phyloP scores from a whole-genome alignment of 352 stramenopile species.

The Phytopythium vexans region DNA sequence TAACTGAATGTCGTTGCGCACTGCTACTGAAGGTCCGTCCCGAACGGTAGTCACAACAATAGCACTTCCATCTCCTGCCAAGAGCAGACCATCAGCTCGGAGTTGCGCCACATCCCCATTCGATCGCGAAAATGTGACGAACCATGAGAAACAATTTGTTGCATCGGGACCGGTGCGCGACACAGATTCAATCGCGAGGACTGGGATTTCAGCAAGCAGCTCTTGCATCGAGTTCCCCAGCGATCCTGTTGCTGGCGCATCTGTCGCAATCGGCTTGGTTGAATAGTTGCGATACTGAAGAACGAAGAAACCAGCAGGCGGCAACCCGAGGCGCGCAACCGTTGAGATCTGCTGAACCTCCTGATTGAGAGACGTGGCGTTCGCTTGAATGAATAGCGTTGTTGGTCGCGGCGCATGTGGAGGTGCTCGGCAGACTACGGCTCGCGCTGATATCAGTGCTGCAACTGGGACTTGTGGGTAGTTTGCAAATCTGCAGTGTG shows the following conservation, averaged over 20 bases:
- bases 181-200: slow-evolving; percentile 16
- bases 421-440: slow-evolving; percentile 22
- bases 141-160: slow-evolving; percentile 32
- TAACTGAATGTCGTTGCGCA: slow-evolving; percentile 20
- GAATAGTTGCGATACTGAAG: slow-evolving; percentile 7
- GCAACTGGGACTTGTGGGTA: slow-evolving; percentile 5
- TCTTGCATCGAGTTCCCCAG: slow-evolving; percentile 23
- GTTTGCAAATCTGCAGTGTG: slow-evolving; percentile 34
- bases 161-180: slow-evolving; percentile 26
- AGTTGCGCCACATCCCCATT: slow-evolving; percentile 30
- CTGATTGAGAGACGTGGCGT: slow-evolving; percentile 4
- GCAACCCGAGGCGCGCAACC: slow-evolving; percentile 4
- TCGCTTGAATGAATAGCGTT: slow-evolving; percentile 7
- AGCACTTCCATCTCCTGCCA: slow-evolving; percentile 15
- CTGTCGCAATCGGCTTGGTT: slow-evolving; percentile 22
- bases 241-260: slow-evolving; percentile 17
- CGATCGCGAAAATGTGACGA: slow-evolving; percentile 28
- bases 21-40: slow-evolving; percentile 13
- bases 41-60: slow-evolving; percentile 17
- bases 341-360: slow-evolving; percentile 31
- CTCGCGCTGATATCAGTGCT: not conserved
- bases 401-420: slow-evolving; percentile 15
- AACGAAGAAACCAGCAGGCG: slow-evolving; percentile 22
- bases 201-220: slow-evolving; percentile 19
- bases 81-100: slow-evolving; percentile 10